phyloP scores from a whole-genome alignment of 139 green algal genomes.

The Eudorina sp. region DNA sequence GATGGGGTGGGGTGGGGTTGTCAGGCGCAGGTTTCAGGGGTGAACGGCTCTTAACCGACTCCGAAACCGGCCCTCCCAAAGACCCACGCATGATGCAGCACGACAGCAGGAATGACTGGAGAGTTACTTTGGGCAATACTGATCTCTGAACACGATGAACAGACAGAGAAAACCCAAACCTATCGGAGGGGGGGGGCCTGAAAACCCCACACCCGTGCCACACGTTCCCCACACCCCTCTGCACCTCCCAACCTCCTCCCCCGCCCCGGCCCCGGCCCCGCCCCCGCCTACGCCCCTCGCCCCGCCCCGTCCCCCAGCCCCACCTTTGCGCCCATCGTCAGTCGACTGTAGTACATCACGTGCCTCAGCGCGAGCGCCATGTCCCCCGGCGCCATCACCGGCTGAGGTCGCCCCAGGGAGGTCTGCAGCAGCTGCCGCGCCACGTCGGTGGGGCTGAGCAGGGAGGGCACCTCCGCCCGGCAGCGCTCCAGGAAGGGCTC shows the following conservation, averaged over 20 bases:
- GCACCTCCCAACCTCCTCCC: too few species aligned
- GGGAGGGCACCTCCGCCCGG: not conserved
- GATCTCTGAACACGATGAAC: too few species aligned
- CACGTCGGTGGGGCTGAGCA: not conserved
- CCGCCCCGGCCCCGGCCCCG: too few species aligned
- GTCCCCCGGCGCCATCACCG: not conserved
- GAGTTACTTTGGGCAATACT: too few species aligned
- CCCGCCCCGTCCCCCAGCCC: too few species aligned
- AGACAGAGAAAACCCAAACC: too few species aligned
- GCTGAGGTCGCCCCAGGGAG: not conserved
- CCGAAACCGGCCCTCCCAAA: not conserved
- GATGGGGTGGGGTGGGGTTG: not conserved
- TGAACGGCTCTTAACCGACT: not conserved
- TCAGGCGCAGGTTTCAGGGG: not conserved
- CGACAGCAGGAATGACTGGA: too few species aligned
- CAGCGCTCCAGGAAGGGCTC: constrained; percentile 28
- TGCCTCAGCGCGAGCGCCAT: constrained; percentile 26
- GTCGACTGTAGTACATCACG: constrained; percentile 3
- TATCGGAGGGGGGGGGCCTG: too few species aligned
- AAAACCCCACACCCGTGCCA: too few species aligned
- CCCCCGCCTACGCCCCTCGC: not conserved
- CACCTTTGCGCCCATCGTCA: not conserved
- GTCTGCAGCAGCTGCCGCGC: constrained; percentile 20
- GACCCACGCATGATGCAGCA: not conserved
- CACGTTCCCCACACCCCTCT: too few species aligned